Evolutionary conservation across 2,329 filamentous ascomycete species (phyloP).

Genomic region (Sarocladiaceae sp.): DNA sequence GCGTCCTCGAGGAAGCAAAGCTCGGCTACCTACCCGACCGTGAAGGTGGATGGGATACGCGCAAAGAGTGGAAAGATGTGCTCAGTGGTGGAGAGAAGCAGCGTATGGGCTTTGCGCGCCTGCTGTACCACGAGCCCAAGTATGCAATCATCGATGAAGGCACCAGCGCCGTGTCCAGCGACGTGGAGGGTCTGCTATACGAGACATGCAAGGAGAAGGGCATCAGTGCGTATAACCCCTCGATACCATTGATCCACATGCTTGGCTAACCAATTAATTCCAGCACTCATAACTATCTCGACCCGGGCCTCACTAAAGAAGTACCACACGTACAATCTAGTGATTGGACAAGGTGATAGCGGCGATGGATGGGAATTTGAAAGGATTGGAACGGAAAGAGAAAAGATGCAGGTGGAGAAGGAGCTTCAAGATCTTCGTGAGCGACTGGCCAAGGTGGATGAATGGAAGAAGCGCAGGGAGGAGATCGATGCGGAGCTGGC

Average conservation of each 20-base stretch:
- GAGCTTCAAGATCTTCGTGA: conserved; percentile 83
- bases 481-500: conserved; percentile 82
- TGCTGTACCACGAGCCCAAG: conserved; percentile 91
- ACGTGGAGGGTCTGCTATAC: conserved; percentile 91
- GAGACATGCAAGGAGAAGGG: conserved; percentile 89
- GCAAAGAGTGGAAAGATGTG: conserved; percentile 98
- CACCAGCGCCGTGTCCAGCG: conserved; percentile 87
- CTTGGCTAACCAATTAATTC: conserved; percentile 16
- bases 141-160: conserved; percentile 96
- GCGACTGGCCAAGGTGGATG: conserved; percentile 73
- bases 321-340: conserved; percentile 90
- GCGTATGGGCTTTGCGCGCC: conserved; percentile 81
- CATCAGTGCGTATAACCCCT: conserved; percentile 64
- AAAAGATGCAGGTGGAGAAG: conserved; percentile 90
- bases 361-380: conserved; percentile 92
- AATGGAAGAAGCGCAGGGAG: conserved; percentile 72
- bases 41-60: conserved; percentile 93
- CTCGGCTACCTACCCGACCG: conserved; percentile 86
- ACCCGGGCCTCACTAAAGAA: conserved; percentile 92
- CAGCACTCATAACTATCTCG: conserved; percentile 89
- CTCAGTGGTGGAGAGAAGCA: conserved; percentile 98
- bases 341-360: conserved; percentile 73
- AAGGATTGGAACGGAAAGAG: conserved; percentile 85
- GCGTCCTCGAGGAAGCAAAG: conserved; percentile 75
- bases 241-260: not conserved